These are phyloP conservation scores for Pyrus betulifolia DNA, from an alignment of 306 rosid genomes.

Conservation along the genomic window DNA sequence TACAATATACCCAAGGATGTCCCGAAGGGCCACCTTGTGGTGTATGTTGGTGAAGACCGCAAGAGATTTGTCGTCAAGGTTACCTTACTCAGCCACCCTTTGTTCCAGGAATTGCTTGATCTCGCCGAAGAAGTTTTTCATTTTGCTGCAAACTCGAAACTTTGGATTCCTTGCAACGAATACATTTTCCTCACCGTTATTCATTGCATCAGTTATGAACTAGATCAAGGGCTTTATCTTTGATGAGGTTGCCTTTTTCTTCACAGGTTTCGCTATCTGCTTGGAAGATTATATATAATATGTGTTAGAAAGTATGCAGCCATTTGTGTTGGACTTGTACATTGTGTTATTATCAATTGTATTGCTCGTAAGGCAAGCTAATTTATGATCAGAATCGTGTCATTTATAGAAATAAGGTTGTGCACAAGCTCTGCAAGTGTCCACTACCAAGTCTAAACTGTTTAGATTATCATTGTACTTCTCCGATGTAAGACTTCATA, in stretches of 20 bases:
- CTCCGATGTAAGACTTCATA: too few species aligned
- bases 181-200: slow-evolving; percentile 39
- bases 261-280: too few species aligned
- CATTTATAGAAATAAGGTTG: too few species aligned
- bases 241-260: not conserved
- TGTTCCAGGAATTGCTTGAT: slow-evolving; percentile 44
- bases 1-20: slow-evolving; percentile 47
- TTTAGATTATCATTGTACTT: too few species aligned
- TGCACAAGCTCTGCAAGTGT: not conserved
- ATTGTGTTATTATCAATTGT: not conserved
- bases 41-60: slow-evolving; percentile 60
- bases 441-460: not conserved
- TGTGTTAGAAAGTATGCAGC: not conserved
- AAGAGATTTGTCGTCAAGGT: slow-evolving; percentile 59
- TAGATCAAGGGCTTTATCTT: slow-evolving; percentile 9
- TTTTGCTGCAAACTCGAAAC: slow-evolving; percentile 37
- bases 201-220: slow-evolving; percentile 16
- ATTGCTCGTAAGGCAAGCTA: not conserved
- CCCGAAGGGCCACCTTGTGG: slow-evolving; percentile 61
- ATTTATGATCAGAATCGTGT: not conserved
- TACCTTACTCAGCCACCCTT: slow-evolving; percentile 41
- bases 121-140: slow-evolving; percentile 60
- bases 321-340: not conserved
- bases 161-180: slow-evolving; percentile 57
- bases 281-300: not conserved